Evolutionary conservation across 805 yeast genomes (phyloP).

Genomic region (Pichia rugopelliculosa): DNA sequence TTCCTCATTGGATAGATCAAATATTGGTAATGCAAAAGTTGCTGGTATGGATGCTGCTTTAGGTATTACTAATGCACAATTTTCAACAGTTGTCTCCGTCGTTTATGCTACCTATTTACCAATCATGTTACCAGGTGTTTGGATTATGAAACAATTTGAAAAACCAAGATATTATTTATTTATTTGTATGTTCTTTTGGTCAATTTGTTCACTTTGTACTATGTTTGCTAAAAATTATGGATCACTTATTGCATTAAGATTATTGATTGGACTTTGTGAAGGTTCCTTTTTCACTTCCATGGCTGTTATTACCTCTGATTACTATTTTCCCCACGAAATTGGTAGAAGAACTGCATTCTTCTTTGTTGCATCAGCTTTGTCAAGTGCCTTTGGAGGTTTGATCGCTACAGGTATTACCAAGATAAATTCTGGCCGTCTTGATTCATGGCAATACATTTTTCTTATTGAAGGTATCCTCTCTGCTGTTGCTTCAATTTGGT

Average conservation of each 20-base stretch:
- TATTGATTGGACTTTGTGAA: slow-evolving; percentile 3
- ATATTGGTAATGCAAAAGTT: slow-evolving; percentile 7
- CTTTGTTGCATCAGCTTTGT: slow-evolving; percentile 2
- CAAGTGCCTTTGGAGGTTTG: slow-evolving; percentile 7
- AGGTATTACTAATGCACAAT: slow-evolving; percentile 1
- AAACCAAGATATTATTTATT: slow-evolving; percentile 1
- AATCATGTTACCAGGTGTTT: slow-evolving; percentile 6
- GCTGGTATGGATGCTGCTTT: slow-evolving; percentile 4
- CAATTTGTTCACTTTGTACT: slow-evolving; percentile 1
- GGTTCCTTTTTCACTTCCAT: slow-evolving; percentile 5
- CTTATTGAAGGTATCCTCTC: slow-evolving; percentile 5
- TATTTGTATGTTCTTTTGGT: slow-evolving; percentile 1
- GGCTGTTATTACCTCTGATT: slow-evolving; percentile 5
- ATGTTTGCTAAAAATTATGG: slow-evolving; percentile 5
- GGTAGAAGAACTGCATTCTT: slow-evolving; percentile 6
- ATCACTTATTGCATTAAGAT: neutral
- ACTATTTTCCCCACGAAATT: slow-evolving; percentile 3
- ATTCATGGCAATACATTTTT: slow-evolving; percentile 3
- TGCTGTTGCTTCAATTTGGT: neutral
- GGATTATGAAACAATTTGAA: slow-evolving; percentile 4
- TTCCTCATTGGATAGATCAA: slow-evolving; percentile 6
- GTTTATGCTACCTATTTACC: slow-evolving; percentile 4
- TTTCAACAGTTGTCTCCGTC: slow-evolving; percentile 3
- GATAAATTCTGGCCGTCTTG: neutral
- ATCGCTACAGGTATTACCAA: slow-evolving; percentile 5